Conservation (phyloP, 1,284 basidiomycete species). For the Paramarasmius palmivorus region DNA sequence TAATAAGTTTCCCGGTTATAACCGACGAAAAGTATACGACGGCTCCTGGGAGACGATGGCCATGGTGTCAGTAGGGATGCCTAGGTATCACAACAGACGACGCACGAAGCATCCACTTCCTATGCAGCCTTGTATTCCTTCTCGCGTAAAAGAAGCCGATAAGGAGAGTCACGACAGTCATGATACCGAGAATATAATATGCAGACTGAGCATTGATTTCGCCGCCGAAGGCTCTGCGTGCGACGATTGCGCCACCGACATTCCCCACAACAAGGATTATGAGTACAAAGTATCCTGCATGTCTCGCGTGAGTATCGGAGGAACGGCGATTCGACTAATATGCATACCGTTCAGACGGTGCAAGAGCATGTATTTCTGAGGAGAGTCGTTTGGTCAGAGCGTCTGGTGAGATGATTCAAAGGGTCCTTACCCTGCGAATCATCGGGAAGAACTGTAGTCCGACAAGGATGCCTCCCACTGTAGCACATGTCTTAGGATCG, state of each 20-base stretch:
- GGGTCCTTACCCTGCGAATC: slow-evolving; percentile 23
- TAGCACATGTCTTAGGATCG: not conserved
- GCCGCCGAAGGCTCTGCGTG: slow-evolving; percentile 23
- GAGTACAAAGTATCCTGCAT: slow-evolving; percentile 12
- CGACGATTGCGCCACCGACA: slow-evolving; percentile 23
- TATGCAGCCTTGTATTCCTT: slow-evolving; percentile 22
- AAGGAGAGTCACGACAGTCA: slow-evolving; percentile 19
- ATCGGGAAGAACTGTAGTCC: slow-evolving; percentile 26
- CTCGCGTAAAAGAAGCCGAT: slow-evolving; percentile 24
- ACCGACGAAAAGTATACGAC: slow-evolving; percentile 22
- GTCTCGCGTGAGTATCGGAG: too few species aligned
- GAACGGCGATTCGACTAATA: too few species aligned
- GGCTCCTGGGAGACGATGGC: slow-evolving; percentile 16
- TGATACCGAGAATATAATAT: slow-evolving; percentile 23
- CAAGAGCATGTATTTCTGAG: slow-evolving; percentile 18
- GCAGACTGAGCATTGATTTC: slow-evolving; percentile 26
- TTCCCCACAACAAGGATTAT: slow-evolving; percentile 21
- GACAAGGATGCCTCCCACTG: slow-evolving; percentile 25
- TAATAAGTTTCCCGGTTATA: slow-evolving; percentile 21
- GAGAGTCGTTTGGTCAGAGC: slow-evolving; percentile 4
- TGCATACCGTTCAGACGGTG: not conserved
- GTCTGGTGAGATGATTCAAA: slow-evolving; percentile 18
- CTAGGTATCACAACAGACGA: not conserved
- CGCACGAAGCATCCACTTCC: slow-evolving; percentile 30
- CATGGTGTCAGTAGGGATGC: not conserved